These are phyloP conservation scores for Wickerhamiella occidentalis DNA, from an alignment of 805 yeast species.

Conservation along the genomic window DNA sequence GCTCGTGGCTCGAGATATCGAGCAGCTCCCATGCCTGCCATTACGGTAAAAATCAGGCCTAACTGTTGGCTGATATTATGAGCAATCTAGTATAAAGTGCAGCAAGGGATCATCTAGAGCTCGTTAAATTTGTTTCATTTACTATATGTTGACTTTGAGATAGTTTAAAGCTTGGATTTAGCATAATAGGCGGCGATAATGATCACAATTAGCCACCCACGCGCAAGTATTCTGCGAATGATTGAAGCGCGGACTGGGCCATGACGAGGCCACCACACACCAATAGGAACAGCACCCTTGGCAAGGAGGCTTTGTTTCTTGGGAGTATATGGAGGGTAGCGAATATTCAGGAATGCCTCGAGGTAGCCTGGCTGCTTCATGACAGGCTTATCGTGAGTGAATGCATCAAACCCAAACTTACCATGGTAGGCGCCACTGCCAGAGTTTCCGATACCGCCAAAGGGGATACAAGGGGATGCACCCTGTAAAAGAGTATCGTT, in stretches of 20 bases:
- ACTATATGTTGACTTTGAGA: too few relatives aligned
- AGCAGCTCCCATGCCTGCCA: too few relatives aligned
- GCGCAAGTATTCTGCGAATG: constrained; percentile 16
- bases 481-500: constrained; percentile 68
- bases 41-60: too few relatives aligned
- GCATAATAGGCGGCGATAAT: constrained; percentile 8
- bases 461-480: constrained; percentile 58
- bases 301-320: constrained; percentile 25
- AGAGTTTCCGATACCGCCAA: constrained; percentile 82
- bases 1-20: too few relatives aligned
- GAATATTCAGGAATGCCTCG: constrained; percentile 44
- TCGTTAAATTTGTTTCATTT: too few relatives aligned
- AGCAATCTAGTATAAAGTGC: too few relatives aligned
- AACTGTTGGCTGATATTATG: too few relatives aligned
- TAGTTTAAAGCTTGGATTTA: neutral
- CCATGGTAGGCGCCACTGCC: constrained; percentile 85
- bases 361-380: constrained; percentile 53
- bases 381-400: constrained; percentile 62
- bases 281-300: constrained; percentile 24
- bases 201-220: constrained; percentile 13
- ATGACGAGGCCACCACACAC: constrained; percentile 30
- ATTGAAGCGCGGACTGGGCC: constrained; percentile 26
- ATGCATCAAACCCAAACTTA: constrained; percentile 49
- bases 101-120: too few relatives aligned
- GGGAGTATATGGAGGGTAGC: constrained; percentile 52